These are phyloP conservation scores for Pseudocercospora fuligena DNA, from an alignment of 2,329 filamentous ascomycete species.

Conservation along the genomic window DNA sequence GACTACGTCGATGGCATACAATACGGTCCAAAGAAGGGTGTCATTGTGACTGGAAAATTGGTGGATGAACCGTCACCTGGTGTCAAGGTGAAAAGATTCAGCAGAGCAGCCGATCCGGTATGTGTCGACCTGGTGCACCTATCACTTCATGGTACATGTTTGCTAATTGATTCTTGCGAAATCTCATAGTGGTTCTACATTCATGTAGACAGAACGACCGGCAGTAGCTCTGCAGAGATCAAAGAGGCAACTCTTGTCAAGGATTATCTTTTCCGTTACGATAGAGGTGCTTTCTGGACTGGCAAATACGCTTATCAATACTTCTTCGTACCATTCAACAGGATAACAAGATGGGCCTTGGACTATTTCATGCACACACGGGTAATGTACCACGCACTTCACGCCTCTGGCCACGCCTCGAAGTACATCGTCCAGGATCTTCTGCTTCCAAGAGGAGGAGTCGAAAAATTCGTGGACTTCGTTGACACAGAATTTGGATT, in stretches of 20 bases:
- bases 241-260: slow-evolving; percentile 48
- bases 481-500: slow-evolving; percentile 54
- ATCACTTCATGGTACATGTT: background rate
- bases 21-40: slow-evolving; percentile 49
- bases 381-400: slow-evolving; percentile 66
- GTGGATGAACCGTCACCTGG: slow-evolving; percentile 39
- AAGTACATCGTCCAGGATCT: slow-evolving; percentile 68
- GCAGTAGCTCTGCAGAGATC: slow-evolving; percentile 11
- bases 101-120: slow-evolving; percentile 61
- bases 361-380: slow-evolving; percentile 67
- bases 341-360: slow-evolving; percentile 61
- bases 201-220: slow-evolving; percentile 57
- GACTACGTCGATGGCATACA: slow-evolving; percentile 69
- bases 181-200: slow-evolving; percentile 69
- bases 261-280: slow-evolving; percentile 66
- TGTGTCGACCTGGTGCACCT: background rate
- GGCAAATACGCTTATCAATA: slow-evolving; percentile 65
- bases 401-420: slow-evolving; percentile 59
- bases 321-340: slow-evolving; percentile 64
- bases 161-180: background rate
- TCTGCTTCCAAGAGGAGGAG: slow-evolving; percentile 59
- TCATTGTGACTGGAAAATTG: slow-evolving; percentile 49
- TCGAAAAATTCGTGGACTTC: slow-evolving; percentile 59
- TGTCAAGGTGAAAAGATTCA: slow-evolving; percentile 53
- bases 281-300: slow-evolving; percentile 69